Evolutionary conservation across 31 red algal species (phyloP).

Genomic region (Asparagopsis taxiformis): DNA sequence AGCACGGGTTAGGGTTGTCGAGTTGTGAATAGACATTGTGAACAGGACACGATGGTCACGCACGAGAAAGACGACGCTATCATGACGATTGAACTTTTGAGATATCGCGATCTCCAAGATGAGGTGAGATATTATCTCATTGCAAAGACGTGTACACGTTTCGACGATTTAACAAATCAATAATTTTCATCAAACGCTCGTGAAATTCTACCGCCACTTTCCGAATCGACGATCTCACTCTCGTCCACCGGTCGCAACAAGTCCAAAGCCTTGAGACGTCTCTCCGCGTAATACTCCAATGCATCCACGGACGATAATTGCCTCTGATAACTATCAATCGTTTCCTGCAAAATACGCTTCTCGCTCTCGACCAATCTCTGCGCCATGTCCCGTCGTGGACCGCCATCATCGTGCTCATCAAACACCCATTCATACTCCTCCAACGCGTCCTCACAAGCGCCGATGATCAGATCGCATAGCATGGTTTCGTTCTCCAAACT

Average conservation of each 20-base stretch:
- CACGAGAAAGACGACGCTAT: no score
- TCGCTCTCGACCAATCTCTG: constrained; percentile 43
- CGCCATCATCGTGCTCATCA: not conserved
- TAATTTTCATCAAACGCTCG: constrained; percentile 85
- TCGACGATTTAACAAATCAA: no score
- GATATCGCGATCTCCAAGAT: no score
- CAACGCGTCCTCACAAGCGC: constrained; percentile 68
- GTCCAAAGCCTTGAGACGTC: constrained; percentile 79
- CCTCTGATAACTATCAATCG: constrained; percentile 24
- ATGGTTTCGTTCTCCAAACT: constrained; percentile 74
- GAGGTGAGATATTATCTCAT: no score
- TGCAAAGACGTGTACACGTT: no score
- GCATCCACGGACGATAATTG: constrained; percentile 41
- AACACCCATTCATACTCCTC: constrained; percentile 18
- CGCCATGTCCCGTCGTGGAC: constrained; percentile 30
- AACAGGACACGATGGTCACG: no score
- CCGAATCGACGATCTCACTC: constrained; percentile 79
- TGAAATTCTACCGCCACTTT: constrained; percentile 35
- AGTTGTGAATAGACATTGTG: no score
- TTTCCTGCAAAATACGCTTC: constrained; percentile 34
- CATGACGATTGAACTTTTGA: no score
- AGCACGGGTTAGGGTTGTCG: no score
- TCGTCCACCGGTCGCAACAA: constrained; percentile 85
- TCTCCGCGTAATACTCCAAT: constrained; percentile 89
- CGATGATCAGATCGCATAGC: constrained; percentile 65